A percentile compares a stretch with the other conserved stretches of the same genome.
These are phyloP conservation scores for Eragrostis nindensis DNA, from an alignment of 176 grass and related monocot species.

Conservation along the genomic window DNA sequence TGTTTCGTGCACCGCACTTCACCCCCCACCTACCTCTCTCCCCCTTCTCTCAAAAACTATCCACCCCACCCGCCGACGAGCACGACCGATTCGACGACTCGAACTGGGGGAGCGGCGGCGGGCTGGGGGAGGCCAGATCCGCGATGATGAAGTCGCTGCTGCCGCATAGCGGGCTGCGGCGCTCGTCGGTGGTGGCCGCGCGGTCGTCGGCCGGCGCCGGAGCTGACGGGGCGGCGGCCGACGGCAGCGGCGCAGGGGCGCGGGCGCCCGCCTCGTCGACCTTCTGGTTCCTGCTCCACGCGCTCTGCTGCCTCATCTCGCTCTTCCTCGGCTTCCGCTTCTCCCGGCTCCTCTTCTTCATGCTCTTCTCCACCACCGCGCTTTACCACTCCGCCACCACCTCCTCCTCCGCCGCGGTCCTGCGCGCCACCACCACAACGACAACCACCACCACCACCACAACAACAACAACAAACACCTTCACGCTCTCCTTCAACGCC, in stretches of 20 bases:
- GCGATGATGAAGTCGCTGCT: slow-evolving; percentile 73
- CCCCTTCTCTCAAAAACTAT: neutral
- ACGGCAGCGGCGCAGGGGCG: slow-evolving; percentile 3
- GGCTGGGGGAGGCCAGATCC: slow-evolving; percentile 35
- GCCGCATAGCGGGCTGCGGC: slow-evolving; percentile 49
- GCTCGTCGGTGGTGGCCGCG: slow-evolving; percentile 1
- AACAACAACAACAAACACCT: slow-evolving; percentile 65
- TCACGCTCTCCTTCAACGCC: slow-evolving; percentile 74
- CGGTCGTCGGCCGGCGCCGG: slow-evolving; percentile 5
- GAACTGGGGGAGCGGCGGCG: neutral
- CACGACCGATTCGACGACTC: slow-evolving; percentile 8
- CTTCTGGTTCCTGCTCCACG: slow-evolving; percentile 92
- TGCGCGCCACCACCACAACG: slow-evolving; percentile 57
- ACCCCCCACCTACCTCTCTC: slow-evolving; percentile 33
- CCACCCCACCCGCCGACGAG: slow-evolving; percentile 28
- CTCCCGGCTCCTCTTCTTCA: slow-evolving; percentile 83
- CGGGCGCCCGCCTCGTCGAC: slow-evolving; percentile 38
- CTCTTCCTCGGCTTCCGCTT: slow-evolving; percentile 98
- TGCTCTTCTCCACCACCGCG: slow-evolving; percentile 72
- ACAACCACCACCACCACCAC: slow-evolving; percentile 23
- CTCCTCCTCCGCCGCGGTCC: slow-evolving; percentile 23
- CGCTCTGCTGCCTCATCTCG: slow-evolving; percentile 85
- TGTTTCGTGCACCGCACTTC: slow-evolving; percentile 65
- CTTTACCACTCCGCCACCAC: slow-evolving; percentile 58
- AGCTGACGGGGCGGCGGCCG: neutral